These are phyloP conservation scores for Phytophthora megakarya DNA, from an alignment of 352 stramenopile species.

Conservation along the genomic window DNA sequence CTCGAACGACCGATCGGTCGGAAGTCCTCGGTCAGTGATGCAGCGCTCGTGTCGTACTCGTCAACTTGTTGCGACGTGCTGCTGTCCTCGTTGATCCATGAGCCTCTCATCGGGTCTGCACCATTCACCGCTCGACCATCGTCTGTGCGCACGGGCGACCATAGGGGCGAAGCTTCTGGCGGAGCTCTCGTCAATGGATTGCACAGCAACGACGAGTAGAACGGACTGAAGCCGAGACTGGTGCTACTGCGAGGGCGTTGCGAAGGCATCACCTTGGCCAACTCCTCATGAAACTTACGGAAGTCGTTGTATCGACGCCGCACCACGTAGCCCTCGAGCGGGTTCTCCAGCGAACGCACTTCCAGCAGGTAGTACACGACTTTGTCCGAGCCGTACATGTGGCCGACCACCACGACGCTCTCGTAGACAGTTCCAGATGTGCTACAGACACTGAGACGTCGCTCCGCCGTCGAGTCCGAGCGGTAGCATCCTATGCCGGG, in stretches of 20 bases:
- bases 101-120: constrained; percentile 26
- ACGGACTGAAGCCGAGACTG: constrained; percentile 33
- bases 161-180: constrained; percentile 54
- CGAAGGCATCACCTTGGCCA: constrained; percentile 58
- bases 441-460: constrained; percentile 63
- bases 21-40: constrained; percentile 15
- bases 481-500: constrained; percentile 36
- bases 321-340: constrained; percentile 81
- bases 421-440: constrained; percentile 76
- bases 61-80: constrained; percentile 22
- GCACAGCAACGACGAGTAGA: constrained; percentile 61
- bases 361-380: constrained; percentile 82
- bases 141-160: constrained; percentile 47
- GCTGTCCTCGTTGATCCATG: constrained; percentile 37
- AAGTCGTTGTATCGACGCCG: constrained; percentile 82
- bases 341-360: constrained; percentile 69
- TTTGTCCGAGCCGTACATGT: constrained; percentile 62
- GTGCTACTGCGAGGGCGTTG: constrained; percentile 34
- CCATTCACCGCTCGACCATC: constrained; percentile 26
- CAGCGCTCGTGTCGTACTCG: constrained; percentile 33
- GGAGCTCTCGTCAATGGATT: constrained; percentile 37
- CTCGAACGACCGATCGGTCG: constrained; percentile 31
- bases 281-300: constrained; percentile 58
- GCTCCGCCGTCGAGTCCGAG: constrained; percentile 40
- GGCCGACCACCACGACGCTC: constrained; percentile 70